A percentile compares a stretch with the other conserved stretches of the same genome.
Conservation (phyloP, 371 early-diverging fungal genomes). For the Dinochytrium kinnereticum region DNA sequence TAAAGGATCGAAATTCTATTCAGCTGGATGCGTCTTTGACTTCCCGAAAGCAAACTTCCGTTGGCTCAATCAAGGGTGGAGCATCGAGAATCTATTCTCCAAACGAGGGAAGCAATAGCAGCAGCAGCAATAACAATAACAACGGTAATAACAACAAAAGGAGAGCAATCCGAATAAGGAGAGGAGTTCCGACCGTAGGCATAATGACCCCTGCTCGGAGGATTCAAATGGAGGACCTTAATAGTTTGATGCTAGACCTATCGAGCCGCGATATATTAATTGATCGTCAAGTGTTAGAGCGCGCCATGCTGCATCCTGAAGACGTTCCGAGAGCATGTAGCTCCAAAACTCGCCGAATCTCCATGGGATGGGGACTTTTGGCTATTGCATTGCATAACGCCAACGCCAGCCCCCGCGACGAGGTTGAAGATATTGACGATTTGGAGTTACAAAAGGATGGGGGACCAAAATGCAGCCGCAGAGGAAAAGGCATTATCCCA, state of each 20-base stretch:
- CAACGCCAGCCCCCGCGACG: not conserved
- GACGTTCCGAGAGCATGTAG: not conserved
- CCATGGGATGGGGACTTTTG: conserved; percentile 18
- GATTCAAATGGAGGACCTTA: not conserved
- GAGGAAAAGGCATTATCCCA: conserved; percentile 1
- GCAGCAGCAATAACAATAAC: not conserved
- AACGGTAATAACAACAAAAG: too few species aligned
- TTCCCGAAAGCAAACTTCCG: too few species aligned
- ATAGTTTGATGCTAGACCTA: not conserved
- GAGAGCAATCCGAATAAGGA: not conserved
- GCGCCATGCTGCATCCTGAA: not conserved
- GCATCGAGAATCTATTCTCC: conserved; percentile 1
- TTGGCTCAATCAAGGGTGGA: too few species aligned
- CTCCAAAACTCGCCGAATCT: not conserved
- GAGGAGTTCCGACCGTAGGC: too few species aligned
- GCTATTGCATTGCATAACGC: not conserved
- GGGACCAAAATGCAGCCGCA: not conserved
- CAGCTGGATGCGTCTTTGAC: too few species aligned
- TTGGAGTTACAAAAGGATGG: not conserved
- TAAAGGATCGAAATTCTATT: too few species aligned
- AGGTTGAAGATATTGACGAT: not conserved
- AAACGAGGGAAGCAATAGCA: not conserved
- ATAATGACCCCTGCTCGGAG: conserved; percentile 1
- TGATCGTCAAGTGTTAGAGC: not conserved
- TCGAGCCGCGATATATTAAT: not conserved